Evolutionary conservation across 1,284 basidiomycete species (phyloP), one percentile per base, ranked within the genome.

Genomic region (Stygiomarasmius scandens): DNA sequence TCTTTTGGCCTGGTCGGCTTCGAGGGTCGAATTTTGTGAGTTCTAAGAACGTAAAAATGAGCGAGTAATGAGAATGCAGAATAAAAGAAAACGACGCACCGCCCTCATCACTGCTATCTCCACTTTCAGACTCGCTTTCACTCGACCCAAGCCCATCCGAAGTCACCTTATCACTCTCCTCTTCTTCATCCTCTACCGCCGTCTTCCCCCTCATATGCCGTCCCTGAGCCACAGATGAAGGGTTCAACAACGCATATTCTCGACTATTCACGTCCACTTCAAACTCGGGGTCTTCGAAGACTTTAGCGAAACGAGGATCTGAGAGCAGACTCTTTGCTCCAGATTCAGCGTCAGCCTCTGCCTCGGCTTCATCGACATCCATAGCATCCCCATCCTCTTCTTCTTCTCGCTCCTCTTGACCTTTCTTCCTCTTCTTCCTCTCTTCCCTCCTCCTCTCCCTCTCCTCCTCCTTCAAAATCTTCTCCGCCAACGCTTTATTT

Each of bases 231-330:
- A 82, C 81, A 5, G 85, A 77, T 8, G 93, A 95, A 3, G 97
- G 96, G 71, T 99, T 96, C 71, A 98, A 84, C 64, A 98, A 75
- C 22, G 90, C 90, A 69, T 83, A 99, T 75, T 98, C 97, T 68
- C 92, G 81, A 62, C 81, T 92, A 44, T 75, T 82, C 74, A 95
- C 90, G 72, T 99, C 96, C 64, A 99, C 92, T 69, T 93, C 83
- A 73, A 93, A 99, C 59, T 93, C 93, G n/a, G 94, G 90, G 68
- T 98, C 89, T 71, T 93, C 88, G 75, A 97, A 99, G 49, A 99
- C 80, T 54, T 89, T 90, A 56, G 88, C 81, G 84, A 99, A 99
- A 61, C 97, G 90, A 55, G 90, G 84, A 74, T 99, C 97, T 49
- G 77, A 85, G 60, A 98, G 84, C 61, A 99, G 74, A 54, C 73